Conservation (phyloP, 1,284 basidiomycete genomes). For the Hemileia vastatrix region DNA sequence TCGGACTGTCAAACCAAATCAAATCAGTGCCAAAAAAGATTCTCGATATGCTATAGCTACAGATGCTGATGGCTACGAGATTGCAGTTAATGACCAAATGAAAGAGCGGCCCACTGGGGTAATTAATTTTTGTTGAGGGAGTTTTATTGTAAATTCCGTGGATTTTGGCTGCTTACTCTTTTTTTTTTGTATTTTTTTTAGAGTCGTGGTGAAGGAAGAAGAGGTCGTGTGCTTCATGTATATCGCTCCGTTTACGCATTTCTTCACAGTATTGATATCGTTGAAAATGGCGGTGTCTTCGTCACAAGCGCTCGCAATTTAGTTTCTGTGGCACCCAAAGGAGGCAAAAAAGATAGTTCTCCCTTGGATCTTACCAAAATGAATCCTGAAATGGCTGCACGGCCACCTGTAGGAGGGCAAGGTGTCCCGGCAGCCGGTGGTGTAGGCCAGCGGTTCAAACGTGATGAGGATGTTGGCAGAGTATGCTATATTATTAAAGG, state of each 20-base stretch:
- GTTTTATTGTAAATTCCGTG: background rate
- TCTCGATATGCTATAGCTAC: constrained; percentile 75
- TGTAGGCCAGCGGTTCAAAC: constrained; percentile 65
- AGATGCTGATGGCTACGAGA: constrained; percentile 70
- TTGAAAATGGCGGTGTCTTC: constrained; percentile 88
- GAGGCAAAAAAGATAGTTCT: constrained; percentile 53
- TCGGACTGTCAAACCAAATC: constrained; percentile 80
- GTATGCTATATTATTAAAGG: constrained; percentile 76
- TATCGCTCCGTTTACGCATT: constrained; percentile 92
- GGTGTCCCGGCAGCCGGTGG: constrained; percentile 59
- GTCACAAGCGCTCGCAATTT: constrained; percentile 70
- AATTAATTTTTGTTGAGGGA: constrained; percentile 32
- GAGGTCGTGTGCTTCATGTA: constrained; percentile 86
- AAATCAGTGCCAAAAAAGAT: constrained; percentile 77
- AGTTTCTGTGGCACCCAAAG: constrained; percentile 73
- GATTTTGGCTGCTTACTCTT: constrained; percentile 2
- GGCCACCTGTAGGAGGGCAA: constrained; percentile 45
- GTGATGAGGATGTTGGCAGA: constrained; percentile 73
- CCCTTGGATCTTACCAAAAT: constrained; percentile 78
- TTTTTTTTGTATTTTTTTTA: constrained; percentile 10
- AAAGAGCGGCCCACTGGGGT: constrained; percentile 88
- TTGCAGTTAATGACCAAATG: constrained; percentile 75
- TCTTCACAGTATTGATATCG: constrained; percentile 79
- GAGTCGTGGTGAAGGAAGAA: constrained; percentile 55
- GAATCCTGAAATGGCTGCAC: constrained; percentile 63